A percentile compares a stretch with the other conserved stretches of the same genome.
phyloP scores from a whole-genome alignment of 2,329 filamentous ascomycete genomes.

The Phyllosticta capitalensis region DNA sequence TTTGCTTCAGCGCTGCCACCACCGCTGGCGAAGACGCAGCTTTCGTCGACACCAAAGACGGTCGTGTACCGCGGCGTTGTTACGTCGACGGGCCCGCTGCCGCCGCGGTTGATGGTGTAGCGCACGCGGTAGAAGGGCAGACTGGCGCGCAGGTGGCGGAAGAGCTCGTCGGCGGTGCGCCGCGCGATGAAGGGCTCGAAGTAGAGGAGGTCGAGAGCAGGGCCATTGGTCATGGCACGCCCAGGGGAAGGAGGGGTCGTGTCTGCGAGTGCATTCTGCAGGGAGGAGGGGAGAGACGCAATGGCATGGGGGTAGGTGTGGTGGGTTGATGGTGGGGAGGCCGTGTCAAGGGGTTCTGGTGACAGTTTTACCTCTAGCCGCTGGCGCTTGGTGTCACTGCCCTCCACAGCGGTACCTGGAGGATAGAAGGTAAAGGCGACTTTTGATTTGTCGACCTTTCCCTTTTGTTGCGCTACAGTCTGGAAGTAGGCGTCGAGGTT shows the following conservation, averaged over 20 bases:
- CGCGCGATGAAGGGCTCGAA: constrained; percentile 63
- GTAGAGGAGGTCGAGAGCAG: constrained; percentile 64
- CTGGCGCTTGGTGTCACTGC: neutral
- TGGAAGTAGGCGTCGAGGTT: constrained; percentile 63
- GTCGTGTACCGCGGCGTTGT: constrained; percentile 53
- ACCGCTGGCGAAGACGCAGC: constrained; percentile 53
- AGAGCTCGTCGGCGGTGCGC: constrained; percentile 48
- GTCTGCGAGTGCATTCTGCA: constrained; percentile 30
- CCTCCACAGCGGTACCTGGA: neutral
- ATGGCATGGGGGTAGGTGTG: constrained; percentile 45
- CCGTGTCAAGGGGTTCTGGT: neutral
- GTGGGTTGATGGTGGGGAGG: constrained; percentile 31
- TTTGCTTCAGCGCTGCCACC: constrained; percentile 15
- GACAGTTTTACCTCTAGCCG: constrained; percentile 29
- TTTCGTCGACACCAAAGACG: constrained; percentile 54
- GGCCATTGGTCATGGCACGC: constrained; percentile 53
- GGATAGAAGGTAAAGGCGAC: neutral
- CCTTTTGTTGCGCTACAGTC: constrained; percentile 28
- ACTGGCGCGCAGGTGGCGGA: constrained; percentile 60
- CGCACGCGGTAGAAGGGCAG: constrained; percentile 68
- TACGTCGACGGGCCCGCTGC: constrained; percentile 45
- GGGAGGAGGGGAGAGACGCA: constrained; percentile 35
- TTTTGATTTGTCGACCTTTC: neutral
- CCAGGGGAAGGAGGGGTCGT: constrained; percentile 44
- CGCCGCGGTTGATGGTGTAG: constrained; percentile 61